Evolutionary conservation across 2,329 filamentous ascomycete genomes (phyloP), one percentile per base, ranked within the genome.

Genomic region (Ophiostoma sp.): DNA sequence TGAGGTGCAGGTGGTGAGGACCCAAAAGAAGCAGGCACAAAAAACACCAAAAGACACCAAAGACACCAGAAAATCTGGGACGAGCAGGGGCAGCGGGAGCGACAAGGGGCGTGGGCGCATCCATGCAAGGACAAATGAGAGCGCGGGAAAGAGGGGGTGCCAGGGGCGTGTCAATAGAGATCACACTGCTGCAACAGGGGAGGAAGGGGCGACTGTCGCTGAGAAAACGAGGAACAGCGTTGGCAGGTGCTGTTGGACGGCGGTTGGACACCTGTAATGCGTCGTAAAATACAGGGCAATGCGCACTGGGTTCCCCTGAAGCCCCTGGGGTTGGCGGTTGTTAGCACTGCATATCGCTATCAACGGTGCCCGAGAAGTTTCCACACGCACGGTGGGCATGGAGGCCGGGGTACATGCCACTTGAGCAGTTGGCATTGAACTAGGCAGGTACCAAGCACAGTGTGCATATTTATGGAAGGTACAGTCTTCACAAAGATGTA

Each of bases 41-140:
- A 28, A 55, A 3, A 8, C 22, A 55, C 42, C 31, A 36, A 61
- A 17, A 3, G 19, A 22, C 25, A 33, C 28, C 55, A 17, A 66
- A 66, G 39, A 28, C 36, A 48, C 33, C 22, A 22, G 15, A 31
- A 28, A 19, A 33, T 42, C 31, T 64, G 39, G 19, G 64, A 50
- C 42, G 17, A 19, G 64, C 64, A 52, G 45, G 42, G 48, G 31
- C 66, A 33, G 66, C 36, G 45, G 48, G 66, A 52, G 66, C 8
- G 45, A 69, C 45, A 61, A 8, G 69, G 69, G 69, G 69, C n/a
- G 66, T 71, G 69, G 52, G 19, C 28, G 55, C 69, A 71, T 63
- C 69, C 42, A 71, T 61, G 55, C 36, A 50, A 50, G 69, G 55
- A 57, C 69, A 63, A 71, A 71, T 71, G 69, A 63, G 28, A 63